Evolutionary conservation across 768 basidiomycete species (phyloP), one percentile per base, ranked within the genome.

Genomic region (Solioccasus polychromus): DNA sequence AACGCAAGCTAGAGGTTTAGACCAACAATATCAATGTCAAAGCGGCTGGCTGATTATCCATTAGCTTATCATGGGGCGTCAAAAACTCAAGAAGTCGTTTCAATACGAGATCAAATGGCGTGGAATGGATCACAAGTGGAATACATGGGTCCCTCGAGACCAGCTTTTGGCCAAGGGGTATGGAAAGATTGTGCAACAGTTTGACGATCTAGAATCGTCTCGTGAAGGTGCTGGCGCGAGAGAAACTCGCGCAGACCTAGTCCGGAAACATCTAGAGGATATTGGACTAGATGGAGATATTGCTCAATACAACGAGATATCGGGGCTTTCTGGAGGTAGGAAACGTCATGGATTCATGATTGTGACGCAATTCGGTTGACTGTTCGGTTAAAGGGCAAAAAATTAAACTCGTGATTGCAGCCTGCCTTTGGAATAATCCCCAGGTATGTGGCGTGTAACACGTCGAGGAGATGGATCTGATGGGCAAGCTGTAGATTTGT

Each of bases 221-320:
- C 74, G 95, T 55, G 94, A 98, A 68, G 94, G 94, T 50, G 92
- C 95, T 45, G 95, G 94, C 39, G 72, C 85, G 24, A 83, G 92
- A 34, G 94, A 98, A 55, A 95, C 92, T 5, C 70, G 83, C 28
- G 79, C 80, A 14, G 77, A 83, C 57, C 71, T 89, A 37, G 88
- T 97, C 37, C 79, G 94, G 54, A 91, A 93, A 68, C 91, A 94
- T 56, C 71, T 98, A 36, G 92, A 96, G 67, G 93, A 93, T 55
- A 91, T 98, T 54, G 95, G 94, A 28, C 76, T 98, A 30, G 92
- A 97, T 69, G 94, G 94, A 34, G 92, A 97, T 71, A 97, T 97
- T 49, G 94, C 94, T 10, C 92, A 96, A 68, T 97, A 98, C 70
- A 95, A 96, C 61, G 94, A 98, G 70, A 93, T 97, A 61, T 80